phyloP scores from a whole-genome alignment of 2,329 filamentous ascomycete species.

The Fusarium sororula region DNA sequence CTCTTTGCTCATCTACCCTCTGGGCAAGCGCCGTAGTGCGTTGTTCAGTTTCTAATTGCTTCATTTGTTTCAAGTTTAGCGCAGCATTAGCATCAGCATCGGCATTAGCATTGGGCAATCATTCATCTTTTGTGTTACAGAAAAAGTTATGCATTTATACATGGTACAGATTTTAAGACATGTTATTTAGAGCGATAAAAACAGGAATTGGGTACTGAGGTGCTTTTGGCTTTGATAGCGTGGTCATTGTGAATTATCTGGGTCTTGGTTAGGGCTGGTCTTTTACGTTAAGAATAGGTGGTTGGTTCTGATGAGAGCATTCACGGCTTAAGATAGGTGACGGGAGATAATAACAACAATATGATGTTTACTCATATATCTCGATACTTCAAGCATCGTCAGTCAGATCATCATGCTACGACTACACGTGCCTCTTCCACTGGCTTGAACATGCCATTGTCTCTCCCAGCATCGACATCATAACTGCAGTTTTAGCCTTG shows the following conservation, averaged over 20 bases:
- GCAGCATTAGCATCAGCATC: constrained; percentile 3
- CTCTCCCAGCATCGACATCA: constrained; percentile 13
- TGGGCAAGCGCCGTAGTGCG: constrained; percentile 60
- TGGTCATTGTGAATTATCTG: not conserved
- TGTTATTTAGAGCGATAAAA: constrained; percentile 1
- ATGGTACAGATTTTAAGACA: not conserved
- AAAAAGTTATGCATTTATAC: constrained; percentile 7
- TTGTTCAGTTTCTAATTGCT: constrained; percentile 56
- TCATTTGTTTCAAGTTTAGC: constrained; percentile 2
- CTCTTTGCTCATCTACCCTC: constrained; percentile 58
- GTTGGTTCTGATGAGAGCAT: not conserved
- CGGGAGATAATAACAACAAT: not conserved
- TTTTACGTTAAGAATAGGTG: not conserved
- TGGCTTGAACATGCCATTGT: constrained; percentile 8
- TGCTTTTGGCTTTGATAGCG: not conserved
- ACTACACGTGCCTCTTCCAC: constrained; percentile 7
- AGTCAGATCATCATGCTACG: constrained; percentile 1
- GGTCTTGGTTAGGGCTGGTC: not conserved
- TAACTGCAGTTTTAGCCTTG: constrained; percentile 4
- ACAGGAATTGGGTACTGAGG: not conserved
- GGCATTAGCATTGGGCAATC: not conserved
- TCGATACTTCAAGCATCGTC: not conserved
- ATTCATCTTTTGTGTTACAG: not conserved
- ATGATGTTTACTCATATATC: not conserved
- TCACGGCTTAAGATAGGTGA: not conserved